Evolutionary conservation across 1,284 basidiomycete species (phyloP), one percentile per base, ranked within the genome.

Genomic region (Testicularia cyperi): DNA sequence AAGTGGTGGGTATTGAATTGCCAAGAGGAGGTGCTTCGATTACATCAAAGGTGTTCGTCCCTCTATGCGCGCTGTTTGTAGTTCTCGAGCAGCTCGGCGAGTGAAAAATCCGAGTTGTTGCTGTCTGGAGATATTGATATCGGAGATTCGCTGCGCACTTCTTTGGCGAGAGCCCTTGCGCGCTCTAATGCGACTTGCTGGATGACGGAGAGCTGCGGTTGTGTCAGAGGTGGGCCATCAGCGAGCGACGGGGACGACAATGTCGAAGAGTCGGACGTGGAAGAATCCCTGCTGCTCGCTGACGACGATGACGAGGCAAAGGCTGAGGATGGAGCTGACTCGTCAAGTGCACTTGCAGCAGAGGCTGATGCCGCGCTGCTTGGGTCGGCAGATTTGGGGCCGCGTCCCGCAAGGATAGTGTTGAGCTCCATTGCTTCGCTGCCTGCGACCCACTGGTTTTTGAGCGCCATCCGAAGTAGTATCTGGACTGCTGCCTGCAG

Each of bases 391-490:
- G n/a, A n/a, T n/a, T n/a, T n/a, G n/a, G n/a, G n/a, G n/a, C n/a
- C n/a, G n/a, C n/a, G n/a, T n/a, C n/a, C n/a, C n/a, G 8, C 22
- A 29, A 72, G 24, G 20, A 72, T 65, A 4, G 26, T 31, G 18
- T 68, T 52, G 29, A 72, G 22, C 18, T 62, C 52, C 16, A 70
- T 33, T 6, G 53, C 70, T 28, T 72, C 70, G 6, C 48, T 42
- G 1, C 70, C 70, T 12, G 57, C 52, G 1, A 72, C 38, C 68
- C 68, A 70, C 5, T 63, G 52, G 10, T 56, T 57, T 21, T 51
- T 45, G 20, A 70, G 47, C 12, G 70, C 66, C 12, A 70, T 38
- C 3, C 53, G 38, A 15, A 72, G 46, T 16, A 72, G 45, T n/a
- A 70, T 60, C 28, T 52, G 51, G 5, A 66, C 60, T 2, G 68